Percentiles rank a stretch among this genome's conserved stretches.
These are phyloP conservation scores for Fusarium sacchari DNA, from an alignment of 2,329 filamentous ascomycete genomes.

Conservation along the genomic window DNA sequence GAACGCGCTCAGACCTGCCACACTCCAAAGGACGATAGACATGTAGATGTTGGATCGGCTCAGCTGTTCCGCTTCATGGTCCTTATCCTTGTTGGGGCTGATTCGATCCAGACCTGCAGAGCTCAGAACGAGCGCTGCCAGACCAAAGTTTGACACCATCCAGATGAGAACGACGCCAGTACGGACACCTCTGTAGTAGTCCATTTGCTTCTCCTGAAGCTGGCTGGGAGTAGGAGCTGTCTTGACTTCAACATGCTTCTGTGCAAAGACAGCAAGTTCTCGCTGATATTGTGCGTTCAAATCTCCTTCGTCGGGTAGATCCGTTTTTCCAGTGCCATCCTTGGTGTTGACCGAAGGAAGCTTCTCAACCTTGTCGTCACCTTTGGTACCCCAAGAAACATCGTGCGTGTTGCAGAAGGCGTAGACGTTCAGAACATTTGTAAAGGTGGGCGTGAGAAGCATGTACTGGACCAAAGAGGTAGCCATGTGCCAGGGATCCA, in stretches of 20 bases:
- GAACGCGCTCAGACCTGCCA: constrained; percentile 84
- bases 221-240: constrained; percentile 64
- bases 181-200: constrained; percentile 97
- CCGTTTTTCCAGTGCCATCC: constrained; percentile 89
- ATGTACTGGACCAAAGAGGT: constrained; percentile 96
- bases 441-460: constrained; percentile 93
- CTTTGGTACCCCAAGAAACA: constrained; percentile 98
- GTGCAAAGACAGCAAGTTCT: constrained; percentile 78
- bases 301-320: constrained; percentile 93
- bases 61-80: constrained; percentile 54
- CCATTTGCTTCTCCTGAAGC: constrained; percentile 86
- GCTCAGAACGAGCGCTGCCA: constrained; percentile 86
- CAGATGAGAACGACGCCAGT: constrained; percentile 91
- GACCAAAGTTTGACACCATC: constrained; percentile 95
- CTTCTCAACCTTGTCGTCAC: constrained; percentile 94
- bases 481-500: constrained; percentile 99
- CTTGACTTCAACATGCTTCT: constrained; percentile 79
- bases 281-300: constrained; percentile 94
- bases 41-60: constrained; percentile 83
- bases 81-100: constrained; percentile 48
- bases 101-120: constrained; percentile 83
- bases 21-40: constrained; percentile 87
- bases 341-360: constrained; percentile 89
- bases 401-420: constrained; percentile 99
- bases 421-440: constrained; percentile 98